A percentile compares a stretch with the other conserved stretches of the same genome.
Conservation (phyloP, 2,329 filamentous ascomycete genomes). For the Aureobasidium sp. region DNA sequence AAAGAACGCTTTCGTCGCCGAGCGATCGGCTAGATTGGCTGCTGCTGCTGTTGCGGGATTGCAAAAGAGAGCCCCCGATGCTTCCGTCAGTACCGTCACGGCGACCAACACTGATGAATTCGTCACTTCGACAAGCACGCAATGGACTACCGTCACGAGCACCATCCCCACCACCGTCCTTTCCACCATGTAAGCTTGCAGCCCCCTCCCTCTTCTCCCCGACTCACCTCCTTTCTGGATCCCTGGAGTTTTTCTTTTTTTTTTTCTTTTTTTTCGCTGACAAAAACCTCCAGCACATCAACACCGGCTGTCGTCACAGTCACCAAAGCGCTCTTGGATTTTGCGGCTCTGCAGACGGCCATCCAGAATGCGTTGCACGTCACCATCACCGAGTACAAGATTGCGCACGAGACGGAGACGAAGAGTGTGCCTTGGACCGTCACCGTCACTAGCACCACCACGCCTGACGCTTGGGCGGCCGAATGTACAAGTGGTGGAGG, state of each 20-base stretch:
- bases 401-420: not conserved
- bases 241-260: not conserved
- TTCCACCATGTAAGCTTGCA: not conserved
- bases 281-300: not conserved
- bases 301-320: not conserved
- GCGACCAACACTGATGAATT: not conserved
- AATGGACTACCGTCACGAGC: not conserved
- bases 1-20: not conserved
- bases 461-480: not conserved
- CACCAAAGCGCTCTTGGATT: conserved; percentile 1
- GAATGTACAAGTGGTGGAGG: not conserved
- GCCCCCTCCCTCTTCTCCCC: not conserved
- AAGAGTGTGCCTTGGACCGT: conserved; percentile 9
- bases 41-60: too few species aligned
- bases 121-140: not conserved
- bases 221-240: not conserved
- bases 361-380: not conserved
- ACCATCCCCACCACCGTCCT: not conserved
- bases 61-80: not conserved
- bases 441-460: not conserved
- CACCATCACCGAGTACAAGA: not conserved
- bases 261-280: too few species aligned
- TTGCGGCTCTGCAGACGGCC: not conserved
- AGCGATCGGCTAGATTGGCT: not conserved
- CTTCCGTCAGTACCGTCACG: not conserved